A percentile compares a stretch with the other conserved stretches of the same genome.
phyloP scores from a whole-genome alignment of 2,329 filamentous ascomycete species.

The Scedosporium apiospermum region DNA sequence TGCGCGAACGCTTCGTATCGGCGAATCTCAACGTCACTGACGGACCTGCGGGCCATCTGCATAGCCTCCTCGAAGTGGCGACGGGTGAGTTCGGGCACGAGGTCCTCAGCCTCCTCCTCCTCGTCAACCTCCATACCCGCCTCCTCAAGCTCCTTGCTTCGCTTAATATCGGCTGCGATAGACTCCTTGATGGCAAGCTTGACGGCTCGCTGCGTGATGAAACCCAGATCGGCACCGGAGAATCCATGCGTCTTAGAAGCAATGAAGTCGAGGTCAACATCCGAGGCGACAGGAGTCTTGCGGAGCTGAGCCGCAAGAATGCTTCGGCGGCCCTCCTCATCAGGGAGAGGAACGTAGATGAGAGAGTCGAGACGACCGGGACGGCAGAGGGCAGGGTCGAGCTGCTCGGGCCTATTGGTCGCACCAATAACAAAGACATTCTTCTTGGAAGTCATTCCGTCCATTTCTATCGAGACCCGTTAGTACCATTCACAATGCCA shows the following conservation, averaged over 20 bases:
- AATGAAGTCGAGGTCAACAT: slow-evolving; percentile 86
- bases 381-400: slow-evolving; percentile 95
- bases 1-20: slow-evolving; percentile 97
- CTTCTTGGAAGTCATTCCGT: slow-evolving; percentile 99
- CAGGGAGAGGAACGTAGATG: slow-evolving; percentile 94
- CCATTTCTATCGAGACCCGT: slow-evolving; percentile 64
- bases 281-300: slow-evolving; percentile 85
- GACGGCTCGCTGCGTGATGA: slow-evolving; percentile 96
- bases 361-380: slow-evolving; percentile 97
- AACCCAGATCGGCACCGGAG: slow-evolving; percentile 98
- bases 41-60: slow-evolving; percentile 85
- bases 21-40: slow-evolving; percentile 93
- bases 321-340: slow-evolving; percentile 77
- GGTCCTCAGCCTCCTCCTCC: slow-evolving; percentile 76
- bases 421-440: slow-evolving; percentile 99
- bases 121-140: slow-evolving; percentile 63
- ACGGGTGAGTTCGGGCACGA: slow-evolving; percentile 90
- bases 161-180: slow-evolving; percentile 81
- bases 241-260: slow-evolving; percentile 97
- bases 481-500: slow-evolving; percentile 22
- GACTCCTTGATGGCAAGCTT: slow-evolving; percentile 99
- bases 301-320: slow-evolving; percentile 95
- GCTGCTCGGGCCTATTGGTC: slow-evolving; percentile 96
- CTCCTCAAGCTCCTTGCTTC: slow-evolving; percentile 79
- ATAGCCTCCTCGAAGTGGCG: slow-evolving; percentile 98